Conservation (phyloP, 768 basidiomycete genomes). For the Mycena kentingensis region DNA sequence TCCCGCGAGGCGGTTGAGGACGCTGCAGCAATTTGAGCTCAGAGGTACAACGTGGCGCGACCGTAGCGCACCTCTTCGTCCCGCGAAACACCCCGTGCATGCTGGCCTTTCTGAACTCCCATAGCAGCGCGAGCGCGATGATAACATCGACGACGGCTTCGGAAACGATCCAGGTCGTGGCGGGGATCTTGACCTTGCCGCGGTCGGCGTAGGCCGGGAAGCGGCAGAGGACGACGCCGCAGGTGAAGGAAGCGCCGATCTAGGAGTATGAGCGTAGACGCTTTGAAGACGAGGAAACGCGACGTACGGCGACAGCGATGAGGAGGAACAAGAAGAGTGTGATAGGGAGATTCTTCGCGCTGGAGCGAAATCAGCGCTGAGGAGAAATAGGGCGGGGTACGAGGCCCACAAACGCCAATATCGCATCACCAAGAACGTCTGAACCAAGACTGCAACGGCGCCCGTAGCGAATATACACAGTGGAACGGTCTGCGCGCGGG, state of each 20-base stretch:
- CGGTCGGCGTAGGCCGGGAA: constrained; percentile 7
- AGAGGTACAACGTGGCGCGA: neutral
- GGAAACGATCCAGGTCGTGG: neutral
- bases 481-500: neutral
- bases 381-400: neutral
- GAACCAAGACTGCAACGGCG: constrained; percentile 3
- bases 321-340: constrained; percentile 2
- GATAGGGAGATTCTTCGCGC: constrained; percentile 1
- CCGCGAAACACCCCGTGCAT: constrained; percentile 2
- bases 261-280: too few relatives aligned
- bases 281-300: neutral
- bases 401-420: constrained; percentile 4
- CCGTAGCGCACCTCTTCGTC: constrained; percentile 1
- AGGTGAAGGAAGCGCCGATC: constrained; percentile 3
- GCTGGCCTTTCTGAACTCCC: constrained; percentile 2
- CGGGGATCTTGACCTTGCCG: constrained; percentile 1
- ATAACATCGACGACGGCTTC: constrained; percentile 8
- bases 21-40: neutral
- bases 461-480: constrained; percentile 10
- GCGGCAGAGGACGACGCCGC: neutral
- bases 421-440: neutral
- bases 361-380: neutral
- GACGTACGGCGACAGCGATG: constrained; percentile 3
- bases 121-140: constrained; percentile 2
- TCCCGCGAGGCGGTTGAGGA: constrained; percentile 5